A percentile compares a stretch with the other conserved stretches of the same genome.
Evolutionary conservation across 768 basidiomycete species (phyloP).

Genomic region (Termitomyces sp.): DNA sequence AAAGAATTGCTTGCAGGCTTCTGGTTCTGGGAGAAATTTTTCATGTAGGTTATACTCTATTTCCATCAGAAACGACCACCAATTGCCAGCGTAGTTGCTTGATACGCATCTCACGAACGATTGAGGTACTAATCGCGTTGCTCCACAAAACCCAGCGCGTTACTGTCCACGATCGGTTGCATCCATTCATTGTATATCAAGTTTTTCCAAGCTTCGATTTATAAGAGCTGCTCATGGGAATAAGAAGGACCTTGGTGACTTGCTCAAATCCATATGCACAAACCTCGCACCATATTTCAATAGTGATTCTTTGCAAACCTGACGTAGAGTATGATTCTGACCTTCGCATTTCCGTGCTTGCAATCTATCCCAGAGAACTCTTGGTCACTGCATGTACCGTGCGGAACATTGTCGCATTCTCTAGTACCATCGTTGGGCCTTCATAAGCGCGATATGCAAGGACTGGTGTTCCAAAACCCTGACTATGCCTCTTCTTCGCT

Average conservation of each 20-base stretch:
- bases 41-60: not conserved
- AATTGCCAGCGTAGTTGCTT: not conserved
- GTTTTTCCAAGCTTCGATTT: not conserved
- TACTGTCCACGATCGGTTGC: not conserved
- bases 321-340: not conserved
- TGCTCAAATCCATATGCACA: not conserved
- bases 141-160: not conserved
- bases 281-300: not conserved
- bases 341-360: not conserved
- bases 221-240: not conserved
- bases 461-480: too few species aligned
- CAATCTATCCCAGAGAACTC: not conserved
- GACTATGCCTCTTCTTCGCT: constrained; percentile 2
- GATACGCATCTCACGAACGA: not conserved
- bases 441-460: not conserved
- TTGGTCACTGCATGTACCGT: not conserved
- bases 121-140: not conserved
- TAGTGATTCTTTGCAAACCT: not conserved
- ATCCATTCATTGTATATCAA: not conserved
- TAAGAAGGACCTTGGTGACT: not conserved
- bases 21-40: not conserved
- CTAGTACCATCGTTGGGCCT: not conserved
- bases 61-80: not conserved
- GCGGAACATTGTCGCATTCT: not conserved
- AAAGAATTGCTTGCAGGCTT: not conserved